phyloP scores from a whole-genome alignment of 805 yeast species.

The Candida silvicultrix region DNA sequence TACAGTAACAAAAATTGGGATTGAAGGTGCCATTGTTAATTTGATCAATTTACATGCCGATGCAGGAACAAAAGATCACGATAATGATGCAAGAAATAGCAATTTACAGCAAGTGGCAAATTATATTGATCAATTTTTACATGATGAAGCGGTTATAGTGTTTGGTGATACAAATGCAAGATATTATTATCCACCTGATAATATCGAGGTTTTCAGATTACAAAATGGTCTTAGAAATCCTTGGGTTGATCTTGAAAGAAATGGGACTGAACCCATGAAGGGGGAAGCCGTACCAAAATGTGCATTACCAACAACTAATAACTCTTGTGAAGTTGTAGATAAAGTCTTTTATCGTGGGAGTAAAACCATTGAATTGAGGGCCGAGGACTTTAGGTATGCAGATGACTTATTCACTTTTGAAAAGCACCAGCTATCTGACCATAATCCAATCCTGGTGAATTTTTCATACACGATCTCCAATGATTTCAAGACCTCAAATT shows the following conservation, averaged over 20 bases:
- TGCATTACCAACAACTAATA: constrained; percentile 1
- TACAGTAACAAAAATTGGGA: constrained; percentile 5
- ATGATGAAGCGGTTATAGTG: constrained; percentile 5
- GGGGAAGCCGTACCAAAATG: constrained; percentile 4
- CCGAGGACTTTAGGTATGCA: constrained; percentile 4
- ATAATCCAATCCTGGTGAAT: constrained; percentile 5
- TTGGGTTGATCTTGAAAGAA: constrained; percentile 4
- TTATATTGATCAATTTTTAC: constrained; percentile 3
- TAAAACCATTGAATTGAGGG: constrained; percentile 1
- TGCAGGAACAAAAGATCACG: constrained; percentile 6
- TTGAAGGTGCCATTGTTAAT: constrained; percentile 4
- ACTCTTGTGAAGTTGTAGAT: constrained; percentile 6
- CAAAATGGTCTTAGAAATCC: constrained; percentile 5
- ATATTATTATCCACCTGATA: constrained; percentile 4
- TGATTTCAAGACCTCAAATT: constrained; percentile 2
- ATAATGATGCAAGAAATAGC: constrained; percentile 4
- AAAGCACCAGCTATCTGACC: constrained; percentile 5
- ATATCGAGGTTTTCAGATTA: constrained; percentile 1
- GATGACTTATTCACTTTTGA: constrained; percentile 3
- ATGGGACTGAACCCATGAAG: constrained; percentile 1
- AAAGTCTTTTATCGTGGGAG: constrained; percentile 7
- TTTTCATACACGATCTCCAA: constrained; percentile 3
- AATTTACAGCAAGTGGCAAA: constrained; percentile 7
- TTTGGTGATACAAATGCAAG: constrained; percentile 7
- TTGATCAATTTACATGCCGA: constrained; percentile 7